These are phyloP conservation scores for Schwanniomyces yamadae DNA, from an alignment of 805 yeast species.

Conservation along the genomic window DNA sequence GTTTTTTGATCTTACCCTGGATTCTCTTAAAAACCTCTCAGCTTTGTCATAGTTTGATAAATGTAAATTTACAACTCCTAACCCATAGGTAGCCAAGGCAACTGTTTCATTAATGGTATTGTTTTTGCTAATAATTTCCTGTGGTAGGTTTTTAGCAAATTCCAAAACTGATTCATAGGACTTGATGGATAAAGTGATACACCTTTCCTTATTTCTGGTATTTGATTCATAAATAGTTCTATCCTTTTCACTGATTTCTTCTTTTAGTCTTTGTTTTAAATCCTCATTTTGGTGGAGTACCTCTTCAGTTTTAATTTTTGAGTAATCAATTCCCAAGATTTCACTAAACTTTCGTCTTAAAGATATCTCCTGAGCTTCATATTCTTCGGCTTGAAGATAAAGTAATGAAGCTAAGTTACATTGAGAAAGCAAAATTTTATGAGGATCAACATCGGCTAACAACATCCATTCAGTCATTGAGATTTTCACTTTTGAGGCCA, in stretches of 20 bases:
- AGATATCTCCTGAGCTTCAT: constrained; percentile 47
- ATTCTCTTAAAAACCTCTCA: constrained; percentile 59
- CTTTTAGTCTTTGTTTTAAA: constrained; percentile 13
- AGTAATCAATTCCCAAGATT: constrained; percentile 24
- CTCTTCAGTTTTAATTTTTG: constrained; percentile 12
- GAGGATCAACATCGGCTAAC: constrained; percentile 64
- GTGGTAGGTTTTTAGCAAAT: constrained; percentile 31
- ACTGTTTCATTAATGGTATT: constrained; percentile 56
- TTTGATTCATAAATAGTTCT: constrained; percentile 22
- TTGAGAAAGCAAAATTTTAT: constrained; percentile 61
- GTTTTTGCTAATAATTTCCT: constrained; percentile 19
- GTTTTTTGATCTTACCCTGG: constrained; percentile 67
- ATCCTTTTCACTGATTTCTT: constrained; percentile 21
- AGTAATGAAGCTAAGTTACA: constrained; percentile 69
- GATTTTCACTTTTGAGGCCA: constrained; percentile 60
- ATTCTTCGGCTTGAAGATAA: constrained; percentile 65
- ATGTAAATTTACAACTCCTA: constrained; percentile 78
- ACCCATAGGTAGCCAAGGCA: constrained; percentile 79
- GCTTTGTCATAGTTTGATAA: constrained; percentile 56
- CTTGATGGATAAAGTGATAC: constrained; percentile 29
- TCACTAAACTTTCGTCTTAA: constrained; percentile 23
- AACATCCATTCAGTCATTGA: constrained; percentile 72
- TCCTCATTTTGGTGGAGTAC: constrained; percentile 7
- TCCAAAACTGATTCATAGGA: constrained; percentile 36
- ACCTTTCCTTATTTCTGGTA: constrained; percentile 19